phyloP scores from a whole-genome alignment of 768 basidiomycete genomes.

The Leccinum longicurvipes region DNA sequence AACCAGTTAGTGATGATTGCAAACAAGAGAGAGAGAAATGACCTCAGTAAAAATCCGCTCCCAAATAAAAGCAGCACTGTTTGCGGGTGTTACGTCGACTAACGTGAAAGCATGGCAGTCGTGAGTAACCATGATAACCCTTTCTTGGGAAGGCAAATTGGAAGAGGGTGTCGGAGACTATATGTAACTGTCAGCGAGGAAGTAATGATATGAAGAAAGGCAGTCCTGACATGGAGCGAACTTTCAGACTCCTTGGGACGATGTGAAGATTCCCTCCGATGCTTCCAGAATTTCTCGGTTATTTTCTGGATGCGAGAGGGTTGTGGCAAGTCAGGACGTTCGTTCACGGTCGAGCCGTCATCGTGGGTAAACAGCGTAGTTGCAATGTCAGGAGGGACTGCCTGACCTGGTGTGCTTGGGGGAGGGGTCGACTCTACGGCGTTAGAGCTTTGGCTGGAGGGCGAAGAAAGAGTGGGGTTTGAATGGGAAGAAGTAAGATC shows the following conservation, averaged over 20 bases:
- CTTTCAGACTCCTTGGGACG: slow-evolving; percentile 25
- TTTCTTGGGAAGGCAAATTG: slow-evolving; percentile 30
- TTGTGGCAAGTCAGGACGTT: slow-evolving; percentile 29
- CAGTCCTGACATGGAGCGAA: slow-evolving; percentile 24
- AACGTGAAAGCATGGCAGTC: slow-evolving; percentile 74
- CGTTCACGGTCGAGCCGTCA: slow-evolving; percentile 32
- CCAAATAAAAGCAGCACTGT: slow-evolving; percentile 64
- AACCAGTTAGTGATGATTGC: slow-evolving; percentile 1
- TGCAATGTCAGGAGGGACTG: slow-evolving; percentile 40
- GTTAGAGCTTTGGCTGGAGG: slow-evolving; percentile 63
- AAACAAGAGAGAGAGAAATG: slow-evolving; percentile 15
- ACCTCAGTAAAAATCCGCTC: slow-evolving; percentile 83
- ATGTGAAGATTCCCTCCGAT: slow-evolving; percentile 30
- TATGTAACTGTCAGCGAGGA: slow-evolving; percentile 13
- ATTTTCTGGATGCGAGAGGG: slow-evolving; percentile 34
- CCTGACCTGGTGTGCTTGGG: slow-evolving; percentile 59
- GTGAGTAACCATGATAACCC: slow-evolving; percentile 62
- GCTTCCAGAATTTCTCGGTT: slow-evolving; percentile 23
- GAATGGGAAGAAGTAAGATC: slow-evolving; percentile 36
- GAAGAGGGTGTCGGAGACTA: slow-evolving; percentile 31
- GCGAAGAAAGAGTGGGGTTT: slow-evolving; percentile 63
- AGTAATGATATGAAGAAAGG: slow-evolving; percentile 1
- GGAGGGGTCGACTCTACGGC: slow-evolving; percentile 68
- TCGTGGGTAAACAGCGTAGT: slow-evolving; percentile 37
- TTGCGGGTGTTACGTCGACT: slow-evolving; percentile 68